Conservation (phyloP, 139 green algal species). For the Pseudopediastrum boryanum region DNA sequence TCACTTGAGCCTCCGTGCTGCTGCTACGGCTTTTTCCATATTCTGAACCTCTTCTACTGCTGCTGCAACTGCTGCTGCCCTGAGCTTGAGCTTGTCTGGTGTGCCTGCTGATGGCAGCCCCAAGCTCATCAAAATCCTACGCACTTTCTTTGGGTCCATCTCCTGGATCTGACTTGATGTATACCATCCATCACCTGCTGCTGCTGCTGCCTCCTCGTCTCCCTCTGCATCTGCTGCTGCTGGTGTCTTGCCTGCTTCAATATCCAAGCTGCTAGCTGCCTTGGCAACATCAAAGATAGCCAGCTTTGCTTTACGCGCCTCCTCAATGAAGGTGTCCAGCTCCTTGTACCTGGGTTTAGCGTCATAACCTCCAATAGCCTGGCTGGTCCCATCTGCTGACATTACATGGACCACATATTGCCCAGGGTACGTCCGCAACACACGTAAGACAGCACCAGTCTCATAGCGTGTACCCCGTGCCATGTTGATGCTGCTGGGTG, state of each 20-base stretch:
- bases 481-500: conserved; percentile 46
- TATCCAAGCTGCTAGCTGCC: conserved; percentile 31
- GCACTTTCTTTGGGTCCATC: conserved; percentile 46
- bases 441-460: conserved; percentile 52
- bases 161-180: conserved; percentile 39
- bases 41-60: conserved; percentile 22
- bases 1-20: conserved; percentile 5
- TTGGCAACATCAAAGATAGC: conserved; percentile 56
- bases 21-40: conserved; percentile 9
- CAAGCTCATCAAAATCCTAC: conserved; percentile 30
- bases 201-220: neutral
- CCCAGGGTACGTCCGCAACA: conserved; percentile 38
- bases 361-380: conserved; percentile 37
- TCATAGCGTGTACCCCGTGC: conserved; percentile 47
- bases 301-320: conserved; percentile 43
- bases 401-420: conserved; percentile 42
- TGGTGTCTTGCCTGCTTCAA: conserved; percentile 4
- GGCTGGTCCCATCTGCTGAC: conserved; percentile 49
- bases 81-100: conserved; percentile 47
- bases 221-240: neutral
- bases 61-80: conserved; percentile 29
- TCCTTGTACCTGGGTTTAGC: conserved; percentile 50
- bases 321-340: conserved; percentile 47
- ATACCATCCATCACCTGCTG: neutral
- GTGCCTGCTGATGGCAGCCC: conserved; percentile 42